Conservation (phyloP, 2,329 filamentous ascomycete species). For the Neurospora crassa region DNA sequence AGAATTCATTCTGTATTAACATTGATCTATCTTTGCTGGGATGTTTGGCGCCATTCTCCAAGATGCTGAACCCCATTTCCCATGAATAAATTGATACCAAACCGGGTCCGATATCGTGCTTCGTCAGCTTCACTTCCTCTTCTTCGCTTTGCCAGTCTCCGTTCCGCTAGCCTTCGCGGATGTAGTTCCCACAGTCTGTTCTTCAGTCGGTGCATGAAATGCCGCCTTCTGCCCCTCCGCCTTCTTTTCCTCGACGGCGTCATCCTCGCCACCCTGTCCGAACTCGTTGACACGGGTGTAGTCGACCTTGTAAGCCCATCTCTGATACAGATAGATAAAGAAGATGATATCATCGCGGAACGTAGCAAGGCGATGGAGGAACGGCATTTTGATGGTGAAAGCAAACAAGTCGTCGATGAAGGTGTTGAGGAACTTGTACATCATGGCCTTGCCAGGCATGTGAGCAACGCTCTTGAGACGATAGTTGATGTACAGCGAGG, state of each 20-base stretch:
- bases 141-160: constrained; percentile 37
- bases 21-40: background rate
- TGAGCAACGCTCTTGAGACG: constrained; percentile 90
- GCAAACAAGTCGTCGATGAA: constrained; percentile 99
- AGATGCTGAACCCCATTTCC: background rate
- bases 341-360: constrained; percentile 95
- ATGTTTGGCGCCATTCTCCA: background rate
- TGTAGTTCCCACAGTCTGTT: constrained; percentile 27
- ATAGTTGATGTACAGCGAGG: constrained; percentile 97
- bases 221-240: constrained; percentile 29
- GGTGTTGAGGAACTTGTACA: constrained; percentile 96
- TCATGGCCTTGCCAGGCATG: constrained; percentile 95
- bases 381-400: constrained; percentile 99
- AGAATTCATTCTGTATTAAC: background rate
- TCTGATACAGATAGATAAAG: constrained; percentile 94
- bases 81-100: background rate
- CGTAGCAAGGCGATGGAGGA: constrained; percentile 83
- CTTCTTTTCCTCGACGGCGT: constrained; percentile 41
- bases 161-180: constrained; percentile 40
- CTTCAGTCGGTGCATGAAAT: constrained; percentile 20
- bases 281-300: constrained; percentile 94
- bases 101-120: background rate
- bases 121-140: constrained; percentile 27
- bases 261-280: constrained; percentile 93
- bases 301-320: constrained; percentile 85